Conservation (phyloP, 768 basidiomycete genomes). For the Leccinum boreale region DNA sequence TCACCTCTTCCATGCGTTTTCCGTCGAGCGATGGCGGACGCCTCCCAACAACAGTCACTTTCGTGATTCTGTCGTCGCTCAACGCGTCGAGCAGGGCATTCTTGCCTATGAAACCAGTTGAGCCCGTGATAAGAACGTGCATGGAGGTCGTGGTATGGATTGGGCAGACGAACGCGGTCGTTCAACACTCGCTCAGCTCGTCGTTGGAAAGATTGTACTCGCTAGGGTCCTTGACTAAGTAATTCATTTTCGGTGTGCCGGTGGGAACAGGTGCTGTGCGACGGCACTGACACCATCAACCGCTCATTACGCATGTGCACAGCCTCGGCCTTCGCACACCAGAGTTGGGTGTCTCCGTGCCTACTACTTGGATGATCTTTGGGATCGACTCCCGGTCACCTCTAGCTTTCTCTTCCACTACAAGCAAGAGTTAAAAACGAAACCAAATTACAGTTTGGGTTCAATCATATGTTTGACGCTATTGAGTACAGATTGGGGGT, state of each 20-base stretch:
- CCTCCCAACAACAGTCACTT: constrained; percentile 24
- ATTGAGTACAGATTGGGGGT: constrained; percentile 57
- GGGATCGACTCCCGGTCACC: background rate
- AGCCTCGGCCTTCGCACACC: background rate
- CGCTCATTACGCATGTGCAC: background rate
- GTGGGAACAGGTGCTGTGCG: background rate
- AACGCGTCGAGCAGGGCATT: constrained; percentile 17
- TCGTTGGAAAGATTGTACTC: background rate
- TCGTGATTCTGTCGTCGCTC: constrained; percentile 20
- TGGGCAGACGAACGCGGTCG: background rate
- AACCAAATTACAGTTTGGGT: constrained; percentile 31
- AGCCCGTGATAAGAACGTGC: constrained; percentile 27
- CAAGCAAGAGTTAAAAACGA: background rate
- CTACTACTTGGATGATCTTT: background rate
- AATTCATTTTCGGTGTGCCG: background rate
- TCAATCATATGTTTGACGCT: constrained; percentile 50
- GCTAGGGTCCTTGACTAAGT: background rate
- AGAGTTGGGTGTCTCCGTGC: background rate
- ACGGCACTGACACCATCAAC: background rate
- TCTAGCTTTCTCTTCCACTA: background rate
- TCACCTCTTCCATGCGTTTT: constrained; percentile 12
- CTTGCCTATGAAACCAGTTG: constrained; percentile 25
- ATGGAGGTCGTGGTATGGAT: constrained; percentile 5
- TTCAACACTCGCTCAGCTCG: background rate
- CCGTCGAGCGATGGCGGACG: constrained; percentile 21